A percentile compares a stretch with the other conserved stretches of the same genome.
Evolutionary conservation across 1,284 basidiomycete species (phyloP).

Genomic region (Papiliotrema nemorosa): DNA sequence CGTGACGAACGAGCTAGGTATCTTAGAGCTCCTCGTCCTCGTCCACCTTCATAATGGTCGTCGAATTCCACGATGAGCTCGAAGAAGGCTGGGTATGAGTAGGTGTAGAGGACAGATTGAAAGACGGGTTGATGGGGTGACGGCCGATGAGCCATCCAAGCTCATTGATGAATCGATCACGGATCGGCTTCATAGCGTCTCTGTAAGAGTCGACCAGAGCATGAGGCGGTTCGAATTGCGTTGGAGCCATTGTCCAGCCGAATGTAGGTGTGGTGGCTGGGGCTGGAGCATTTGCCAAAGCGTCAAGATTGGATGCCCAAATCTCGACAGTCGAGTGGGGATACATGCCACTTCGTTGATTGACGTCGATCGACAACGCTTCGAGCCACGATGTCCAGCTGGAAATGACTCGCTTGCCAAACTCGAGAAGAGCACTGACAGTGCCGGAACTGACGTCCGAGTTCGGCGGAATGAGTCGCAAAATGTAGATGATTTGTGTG

Average conservation of each 20-base stretch:
- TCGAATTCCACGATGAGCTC: too few species aligned
- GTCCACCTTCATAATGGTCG: neutral
- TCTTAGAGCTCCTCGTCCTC: slow-evolving; percentile 1
- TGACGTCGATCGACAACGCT: slow-evolving; percentile 34
- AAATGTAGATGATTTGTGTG: slow-evolving; percentile 21
- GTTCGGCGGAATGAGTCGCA: slow-evolving; percentile 27
- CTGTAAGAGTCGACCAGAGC: slow-evolving; percentile 28
- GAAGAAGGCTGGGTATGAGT: too few species aligned
- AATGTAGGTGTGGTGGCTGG: neutral
- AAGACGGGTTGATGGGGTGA: neutral
- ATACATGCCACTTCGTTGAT: slow-evolving; percentile 43
- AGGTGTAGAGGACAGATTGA: too few species aligned
- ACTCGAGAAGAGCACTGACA: slow-evolving; percentile 21
- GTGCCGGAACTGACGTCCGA: slow-evolving; percentile 9
- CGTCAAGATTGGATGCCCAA: slow-evolving; percentile 35
- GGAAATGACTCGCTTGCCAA: slow-evolving; percentile 31
- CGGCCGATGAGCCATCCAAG: slow-evolving; percentile 42
- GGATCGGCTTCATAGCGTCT: slow-evolving; percentile 27
- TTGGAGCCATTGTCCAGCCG: slow-evolving; percentile 10
- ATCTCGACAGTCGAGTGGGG: slow-evolving; percentile 27
- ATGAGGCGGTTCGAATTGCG: slow-evolving; percentile 3
- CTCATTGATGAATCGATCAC: slow-evolving; percentile 28
- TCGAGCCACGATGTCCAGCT: slow-evolving; percentile 35
- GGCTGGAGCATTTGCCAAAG: slow-evolving; percentile 9
- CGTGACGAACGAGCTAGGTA: too few species aligned